Evolutionary conservation across 2,329 filamentous ascomycete genomes (phyloP).

Genomic region (Acrocalymma vagum): DNA sequence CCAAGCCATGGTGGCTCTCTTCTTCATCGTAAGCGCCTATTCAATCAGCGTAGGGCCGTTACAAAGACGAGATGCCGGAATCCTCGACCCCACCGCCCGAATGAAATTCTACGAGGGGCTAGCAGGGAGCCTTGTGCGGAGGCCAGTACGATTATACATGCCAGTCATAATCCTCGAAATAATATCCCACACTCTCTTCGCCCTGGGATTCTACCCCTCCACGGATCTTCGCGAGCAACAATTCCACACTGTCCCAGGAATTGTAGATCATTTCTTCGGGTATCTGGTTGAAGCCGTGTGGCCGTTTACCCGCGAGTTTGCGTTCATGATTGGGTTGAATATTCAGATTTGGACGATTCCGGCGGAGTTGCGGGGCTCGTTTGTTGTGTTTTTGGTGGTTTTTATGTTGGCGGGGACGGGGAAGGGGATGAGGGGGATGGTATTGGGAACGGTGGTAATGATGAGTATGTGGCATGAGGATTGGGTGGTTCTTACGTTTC

Average conservation of each 20-base stretch:
- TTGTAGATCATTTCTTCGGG: neutral
- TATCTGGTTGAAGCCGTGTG: neutral
- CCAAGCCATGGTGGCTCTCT: conserved; percentile 58
- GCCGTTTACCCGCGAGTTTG: neutral
- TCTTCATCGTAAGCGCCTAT: conserved; percentile 59
- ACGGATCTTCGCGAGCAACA: neutral
- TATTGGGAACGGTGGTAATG: neutral
- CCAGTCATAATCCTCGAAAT: conserved; percentile 2
- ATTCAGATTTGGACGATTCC: conserved; percentile 58
- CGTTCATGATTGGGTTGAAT: conserved; percentile 26
- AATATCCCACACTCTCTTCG: conserved; percentile 4
- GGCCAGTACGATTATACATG: conserved; percentile 3
- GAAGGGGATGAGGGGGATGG: neutral
- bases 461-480: neutral
- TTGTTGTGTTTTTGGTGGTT: conserved; percentile 53
- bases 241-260: neutral
- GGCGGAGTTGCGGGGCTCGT: conserved; percentile 55
- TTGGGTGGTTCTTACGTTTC: conserved; percentile 1
- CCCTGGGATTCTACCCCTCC: conserved; percentile 1
- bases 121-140: conserved; percentile 5
- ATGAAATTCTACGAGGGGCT: conserved; percentile 5
- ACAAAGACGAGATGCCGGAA: conserved; percentile 1
- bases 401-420: conserved; percentile 39
- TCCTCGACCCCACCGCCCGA: no score
- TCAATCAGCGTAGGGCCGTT: conserved; percentile 23